Percentiles rank a stretch among this genome's conserved stretches.
These are phyloP conservation scores for Psilocybe cubensis DNA, from an alignment of 768 basidiomycete genomes.

Conservation along the genomic window DNA sequence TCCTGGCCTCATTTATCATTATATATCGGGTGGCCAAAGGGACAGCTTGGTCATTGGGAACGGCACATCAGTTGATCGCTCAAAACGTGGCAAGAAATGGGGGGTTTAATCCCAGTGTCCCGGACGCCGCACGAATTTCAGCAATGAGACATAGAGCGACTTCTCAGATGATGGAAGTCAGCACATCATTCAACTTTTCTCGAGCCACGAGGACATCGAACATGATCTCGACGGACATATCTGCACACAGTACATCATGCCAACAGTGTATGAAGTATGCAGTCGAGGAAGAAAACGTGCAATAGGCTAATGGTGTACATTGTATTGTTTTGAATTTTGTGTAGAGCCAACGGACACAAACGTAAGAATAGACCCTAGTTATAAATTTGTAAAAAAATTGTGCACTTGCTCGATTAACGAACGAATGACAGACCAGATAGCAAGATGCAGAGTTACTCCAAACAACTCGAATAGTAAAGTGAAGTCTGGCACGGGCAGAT, in stretches of 20 bases:
- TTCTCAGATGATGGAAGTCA: conserved; percentile 8
- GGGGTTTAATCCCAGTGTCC: background rate
- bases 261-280: background rate
- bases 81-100: background rate
- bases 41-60: conserved; percentile 16
- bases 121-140: background rate
- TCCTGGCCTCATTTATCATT: conserved; percentile 17
- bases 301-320: too few species aligned
- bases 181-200: conserved; percentile 9
- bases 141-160: conserved; percentile 5
- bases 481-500: too few species aligned
- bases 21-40: conserved; percentile 15
- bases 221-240: background rate
- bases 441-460: too few species aligned
- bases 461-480: too few species aligned
- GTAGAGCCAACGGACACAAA: too few species aligned
- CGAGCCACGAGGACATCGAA: background rate
- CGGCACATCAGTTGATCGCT: conserved; percentile 12
- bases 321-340: too few species aligned
- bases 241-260: background rate
- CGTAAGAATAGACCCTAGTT: too few species aligned
- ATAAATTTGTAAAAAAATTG: too few species aligned
- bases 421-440: too few species aligned
- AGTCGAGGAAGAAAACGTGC: background rate
- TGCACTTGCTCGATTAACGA: too few species aligned